Evolutionary conservation across 2,329 filamentous ascomycete genomes (phyloP), one percentile per base, ranked within the genome.

Genomic region (Hymenoscyphus salicellus): DNA sequence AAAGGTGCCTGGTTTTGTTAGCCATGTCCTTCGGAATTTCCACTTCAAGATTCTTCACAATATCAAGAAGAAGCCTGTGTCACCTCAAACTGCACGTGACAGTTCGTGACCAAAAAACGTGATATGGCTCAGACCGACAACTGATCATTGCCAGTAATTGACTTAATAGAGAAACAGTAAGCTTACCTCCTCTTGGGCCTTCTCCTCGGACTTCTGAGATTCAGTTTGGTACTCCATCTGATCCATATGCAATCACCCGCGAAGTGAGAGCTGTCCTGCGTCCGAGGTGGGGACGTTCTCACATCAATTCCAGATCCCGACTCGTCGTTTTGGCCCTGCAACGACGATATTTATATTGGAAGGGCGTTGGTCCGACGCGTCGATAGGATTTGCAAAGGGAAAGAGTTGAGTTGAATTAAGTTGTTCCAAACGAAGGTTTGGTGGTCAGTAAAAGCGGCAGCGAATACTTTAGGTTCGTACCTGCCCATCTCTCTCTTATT

Each of bases 1-100:
- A 66, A 64, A 23, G 60, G 49, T 38, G 14, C n/a, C 33, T 62
- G 26, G 10, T 30, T 23, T 5, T 36, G 56, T 62, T 64, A 62
- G 58, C 11, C 55, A 43, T 28, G 16, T n/a, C 26, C 20, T 8
- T 43, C 41, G 20, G 7, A 41, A 3, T 28, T 36, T 55, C n/a
- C 28, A 55, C 4, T 11, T 58, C 11, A 10, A 58, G 28, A 36
- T 30, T 23, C 16, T 10, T 23, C n/a, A 7, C 30, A 7, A 58
- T 20, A 58, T 4, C 11, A n/a, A 58, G 30, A 30, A 26, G 11
- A 55, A 28, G 26, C 7, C 2, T 6, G 46, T 52, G 46, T 38
- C 36, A 38, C 36, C 36, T 38, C 5, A 17, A 1, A 11, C 11
- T 17, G 14, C 14, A 38, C 4, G 36, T 17, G 36, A 38, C 36